Evolutionary conservation across 805 yeast species (phyloP), one percentile per base, ranked within the genome.

Genomic region (Myxozyma monticola): DNA sequence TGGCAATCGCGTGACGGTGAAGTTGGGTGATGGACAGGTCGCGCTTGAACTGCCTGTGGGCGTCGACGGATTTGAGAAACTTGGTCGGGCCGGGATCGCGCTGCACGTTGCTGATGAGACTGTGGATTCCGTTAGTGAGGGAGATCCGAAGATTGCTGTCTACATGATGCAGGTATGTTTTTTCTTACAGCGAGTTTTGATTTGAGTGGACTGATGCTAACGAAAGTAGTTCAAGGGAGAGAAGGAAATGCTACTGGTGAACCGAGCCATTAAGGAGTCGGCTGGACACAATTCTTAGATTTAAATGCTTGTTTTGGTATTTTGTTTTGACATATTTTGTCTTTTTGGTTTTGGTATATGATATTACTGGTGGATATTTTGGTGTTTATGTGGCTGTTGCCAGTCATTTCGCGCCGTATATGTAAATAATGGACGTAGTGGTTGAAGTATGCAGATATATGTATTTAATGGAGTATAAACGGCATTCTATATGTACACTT

Each of bases 131-230:
- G 24, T 41, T 9, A 22, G 41, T n/a, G 51, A 48, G 29, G 47
- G 39, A n/a, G 54, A 43, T 8, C 36, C 53, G 2, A 44, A 51
- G 17, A 21, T 43, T n/a, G 60, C 59, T 1, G 58, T 58, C 6
- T 62, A 62, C 39, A 50, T 65, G 59, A 36, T 65, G 26, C 68
- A 65, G 54, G 57, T 65, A 44, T 49, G 53, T 9, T 12, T 14
- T 18, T 20, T 24, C 30, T 25, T 14, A 14, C 14, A 3, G 24
- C 22, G 5, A n/a, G 28, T 24, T 6, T 26, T 35, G 4, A 21
- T 45, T 17, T 29, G 15, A n/a, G 21, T 24, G 1, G 37, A 22
- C 33, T n/a, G 37, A 37, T 33, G 34, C 22, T 42, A 43, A 34
- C 22, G 18, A 38, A 10, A 17, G 17, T 42, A 51, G 51, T 45